Percentiles rank a stretch among this genome's conserved stretches.
Evolutionary conservation across 129 eudicot genomes (phyloP).

Genomic region (Chrysanthemum lavandulifolium): DNA sequence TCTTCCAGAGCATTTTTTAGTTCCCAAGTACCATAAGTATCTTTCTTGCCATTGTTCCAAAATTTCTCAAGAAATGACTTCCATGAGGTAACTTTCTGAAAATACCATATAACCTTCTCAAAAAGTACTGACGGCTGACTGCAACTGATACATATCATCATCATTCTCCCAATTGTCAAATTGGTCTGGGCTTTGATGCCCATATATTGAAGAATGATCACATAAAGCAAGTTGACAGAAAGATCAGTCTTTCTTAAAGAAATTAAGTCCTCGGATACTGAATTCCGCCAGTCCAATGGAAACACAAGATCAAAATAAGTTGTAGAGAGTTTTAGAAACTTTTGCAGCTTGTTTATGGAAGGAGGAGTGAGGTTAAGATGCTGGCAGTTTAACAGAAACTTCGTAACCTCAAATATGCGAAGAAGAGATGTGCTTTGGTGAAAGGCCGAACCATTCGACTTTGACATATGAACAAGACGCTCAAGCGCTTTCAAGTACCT

Average conservation of each 20-base stretch:
- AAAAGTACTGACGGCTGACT: not conserved
- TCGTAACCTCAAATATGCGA: no score
- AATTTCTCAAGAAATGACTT: not conserved
- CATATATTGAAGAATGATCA: no score
- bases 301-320: no score
- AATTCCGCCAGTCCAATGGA: no score
- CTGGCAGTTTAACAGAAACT: no score
- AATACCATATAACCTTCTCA: not conserved
- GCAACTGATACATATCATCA: constrained; percentile 3
- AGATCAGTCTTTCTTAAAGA: not conserved
- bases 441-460: no score
- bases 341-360: no score
- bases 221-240: not conserved
- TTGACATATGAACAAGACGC: no score
- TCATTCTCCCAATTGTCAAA: not conserved
- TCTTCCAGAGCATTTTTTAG: not conserved
- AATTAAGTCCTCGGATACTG: not conserved
- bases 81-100: not conserved
- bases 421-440: no score
- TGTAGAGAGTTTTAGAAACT: no score
- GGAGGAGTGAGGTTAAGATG: no score
- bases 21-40: not conserved
- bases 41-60: not conserved
- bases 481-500: no score
- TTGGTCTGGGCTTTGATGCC: not conserved